A percentile compares a stretch with the other conserved stretches of the same genome.
These are phyloP conservation scores for Yamadazyma pseudoaaseri DNA, from an alignment of 1,139 yeast genomes.

Conservation along the genomic window DNA sequence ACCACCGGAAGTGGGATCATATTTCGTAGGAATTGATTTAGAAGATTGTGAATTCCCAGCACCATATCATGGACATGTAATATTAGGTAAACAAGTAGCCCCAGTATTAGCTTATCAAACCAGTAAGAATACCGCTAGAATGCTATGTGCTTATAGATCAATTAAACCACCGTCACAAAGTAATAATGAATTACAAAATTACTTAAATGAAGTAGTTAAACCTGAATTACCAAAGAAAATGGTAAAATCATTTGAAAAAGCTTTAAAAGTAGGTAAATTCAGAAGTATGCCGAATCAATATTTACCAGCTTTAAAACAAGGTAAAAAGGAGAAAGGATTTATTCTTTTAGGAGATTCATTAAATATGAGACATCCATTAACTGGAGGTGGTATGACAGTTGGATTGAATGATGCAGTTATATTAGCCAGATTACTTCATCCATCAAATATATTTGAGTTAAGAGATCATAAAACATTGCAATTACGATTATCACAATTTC, in stretches of 20 bases:
- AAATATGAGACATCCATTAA: constrained; percentile 97
- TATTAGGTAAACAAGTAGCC: constrained; percentile 73
- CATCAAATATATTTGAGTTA: constrained; percentile 56
- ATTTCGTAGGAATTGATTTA: constrained; percentile 83
- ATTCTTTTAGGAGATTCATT: constrained; percentile 89
- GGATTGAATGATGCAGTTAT: constrained; percentile 85
- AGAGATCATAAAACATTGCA: constrained; percentile 54
- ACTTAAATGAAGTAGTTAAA: constrained; percentile 59
- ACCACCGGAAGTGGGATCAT: constrained; percentile 70
- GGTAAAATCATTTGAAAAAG: constrained; percentile 61
- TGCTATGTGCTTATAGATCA: constrained; percentile 84
- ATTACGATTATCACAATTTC: constrained; percentile 62
- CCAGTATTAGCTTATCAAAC: constrained; percentile 89
- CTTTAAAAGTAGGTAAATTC: constrained; percentile 47
- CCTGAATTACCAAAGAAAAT: constrained; percentile 67
- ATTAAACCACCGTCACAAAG: constrained; percentile 67
- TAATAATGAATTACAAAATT: constrained; percentile 57
- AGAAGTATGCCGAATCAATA: constrained; percentile 95
- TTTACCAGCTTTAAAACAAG: constrained; percentile 67
- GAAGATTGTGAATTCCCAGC: constrained; percentile 71
- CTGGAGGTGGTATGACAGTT: constrained; percentile 99
- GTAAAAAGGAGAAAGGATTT: constrained; percentile 68
- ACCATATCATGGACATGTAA: constrained; percentile 82
- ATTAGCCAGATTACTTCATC: constrained; percentile 58
- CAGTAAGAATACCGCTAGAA: constrained; percentile 78